Evolutionary conservation across 768 basidiomycete genomes (phyloP).

Genomic region (Scleroderma citrinum): DNA sequence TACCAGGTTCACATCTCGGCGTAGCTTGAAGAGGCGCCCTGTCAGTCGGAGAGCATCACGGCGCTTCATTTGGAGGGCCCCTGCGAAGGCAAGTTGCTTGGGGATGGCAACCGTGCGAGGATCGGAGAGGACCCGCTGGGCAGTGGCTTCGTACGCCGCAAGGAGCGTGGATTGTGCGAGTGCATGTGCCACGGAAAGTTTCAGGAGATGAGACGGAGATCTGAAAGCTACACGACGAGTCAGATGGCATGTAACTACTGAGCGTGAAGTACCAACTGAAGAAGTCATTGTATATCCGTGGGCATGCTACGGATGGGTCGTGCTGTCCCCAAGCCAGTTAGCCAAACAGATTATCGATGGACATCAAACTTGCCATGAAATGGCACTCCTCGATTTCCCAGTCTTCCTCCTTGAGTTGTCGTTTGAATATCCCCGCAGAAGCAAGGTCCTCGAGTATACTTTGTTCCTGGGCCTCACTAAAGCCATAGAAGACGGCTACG

Average conservation of each 20-base stretch:
- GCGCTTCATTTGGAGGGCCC: constrained; percentile 68
- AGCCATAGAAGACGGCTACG: constrained; percentile 88
- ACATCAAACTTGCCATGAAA: constrained; percentile 56
- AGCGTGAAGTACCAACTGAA: constrained; percentile 61
- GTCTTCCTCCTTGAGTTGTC: constrained; percentile 54
- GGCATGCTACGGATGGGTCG: constrained; percentile 77
- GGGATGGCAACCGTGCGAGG: constrained; percentile 78
- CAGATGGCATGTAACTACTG: not conserved
- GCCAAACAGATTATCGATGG: constrained; percentile 1
- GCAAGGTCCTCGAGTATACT: constrained; percentile 81
- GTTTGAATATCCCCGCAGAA: constrained; percentile 60
- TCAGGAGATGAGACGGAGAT: constrained; percentile 83
- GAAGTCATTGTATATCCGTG: constrained; percentile 93
- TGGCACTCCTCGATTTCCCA: constrained; percentile 96
- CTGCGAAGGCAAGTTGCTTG: constrained; percentile 71
- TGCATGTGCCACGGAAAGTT: constrained; percentile 91
- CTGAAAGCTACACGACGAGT: constrained; percentile 64
- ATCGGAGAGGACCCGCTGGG: constrained; percentile 72
- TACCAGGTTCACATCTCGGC: constrained; percentile 86
- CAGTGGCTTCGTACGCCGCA: constrained; percentile 77
- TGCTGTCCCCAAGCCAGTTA: constrained; percentile 49
- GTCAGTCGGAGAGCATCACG: constrained; percentile 84
- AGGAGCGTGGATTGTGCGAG: constrained; percentile 92
- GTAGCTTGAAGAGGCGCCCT: constrained; percentile 77
- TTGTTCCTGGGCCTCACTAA: constrained; percentile 72